Conservation (phyloP, 2,329 filamentous ascomycete species). For the Phoma sp. region DNA sequence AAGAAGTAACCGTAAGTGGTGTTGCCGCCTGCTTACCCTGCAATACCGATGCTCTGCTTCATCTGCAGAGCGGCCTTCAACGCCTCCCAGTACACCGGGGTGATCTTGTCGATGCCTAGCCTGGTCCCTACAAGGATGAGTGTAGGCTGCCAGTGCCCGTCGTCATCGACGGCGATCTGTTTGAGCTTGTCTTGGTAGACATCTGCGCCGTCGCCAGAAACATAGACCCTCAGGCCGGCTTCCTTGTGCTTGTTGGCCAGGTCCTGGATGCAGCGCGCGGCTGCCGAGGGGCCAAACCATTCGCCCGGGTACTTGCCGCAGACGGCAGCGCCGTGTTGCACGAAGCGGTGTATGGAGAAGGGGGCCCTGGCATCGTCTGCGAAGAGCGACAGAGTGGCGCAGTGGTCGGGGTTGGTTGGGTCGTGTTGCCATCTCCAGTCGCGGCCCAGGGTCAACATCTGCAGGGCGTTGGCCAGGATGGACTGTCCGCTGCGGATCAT, state of each 20-base stretch:
- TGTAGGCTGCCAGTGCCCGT: conserved; percentile 76
- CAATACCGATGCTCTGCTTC: conserved; percentile 93
- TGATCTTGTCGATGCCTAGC: conserved; percentile 92
- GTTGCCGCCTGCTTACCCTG: conserved; percentile 67
- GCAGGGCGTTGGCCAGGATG: conserved; percentile 84
- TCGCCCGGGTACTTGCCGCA: conserved; percentile 96
- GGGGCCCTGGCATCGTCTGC: conserved; percentile 85
- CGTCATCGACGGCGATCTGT: conserved; percentile 72
- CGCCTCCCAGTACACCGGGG: conserved; percentile 94
- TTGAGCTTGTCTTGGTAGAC: conserved; percentile 91
- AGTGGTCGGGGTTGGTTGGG: conserved; percentile 63
- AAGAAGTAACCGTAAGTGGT: not conserved
- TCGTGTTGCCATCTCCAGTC: conserved; percentile 76
- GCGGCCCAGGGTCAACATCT: conserved; percentile 76
- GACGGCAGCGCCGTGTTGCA: conserved; percentile 80
- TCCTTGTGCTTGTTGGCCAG: conserved; percentile 70
- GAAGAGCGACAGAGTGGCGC: conserved; percentile 77
- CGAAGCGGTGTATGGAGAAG: conserved; percentile 95
- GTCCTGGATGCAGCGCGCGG: conserved; percentile 89
- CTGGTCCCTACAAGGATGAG: conserved; percentile 88
- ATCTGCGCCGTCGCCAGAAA: conserved; percentile 87
- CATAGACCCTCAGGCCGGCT: conserved; percentile 77
- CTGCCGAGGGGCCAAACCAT: conserved; percentile 98
- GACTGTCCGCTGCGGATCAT: conserved; percentile 98
- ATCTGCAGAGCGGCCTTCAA: conserved; percentile 84